Evolutionary conservation across 768 basidiomycete species (phyloP), one percentile per base, ranked within the genome.

Genomic region (Harrya chromipes): DNA sequence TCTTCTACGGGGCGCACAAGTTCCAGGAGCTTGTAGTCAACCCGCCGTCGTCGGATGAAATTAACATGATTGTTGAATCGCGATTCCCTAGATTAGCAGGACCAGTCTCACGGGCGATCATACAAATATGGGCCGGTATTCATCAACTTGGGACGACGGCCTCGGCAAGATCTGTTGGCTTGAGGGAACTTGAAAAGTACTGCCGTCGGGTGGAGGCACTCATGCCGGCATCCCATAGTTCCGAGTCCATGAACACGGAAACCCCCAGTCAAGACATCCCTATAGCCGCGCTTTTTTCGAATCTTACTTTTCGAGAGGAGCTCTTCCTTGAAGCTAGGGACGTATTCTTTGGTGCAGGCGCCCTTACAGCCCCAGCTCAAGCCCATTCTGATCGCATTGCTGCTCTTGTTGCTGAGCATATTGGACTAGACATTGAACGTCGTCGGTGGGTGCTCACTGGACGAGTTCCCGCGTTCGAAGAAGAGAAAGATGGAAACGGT

Each of bases 291-390:
- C 59, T 85, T 39, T 82, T 92, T 57, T 72, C 85, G 4, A 90
- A 92, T 61, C 82, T 86, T 4, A 69, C 78, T 0, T 63, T 94
- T 2, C 83, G 93, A 36, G 94, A 98, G 66, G 91, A 94, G 45
- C 82, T 97, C 26, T 94, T 85, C 59, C 73, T 91, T 36, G 90
- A 94, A 62, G 90, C 90, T 0, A 78, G 87, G 17, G 97, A 98
- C 64, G 81, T 95, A 20, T 97, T 99, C 71, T 91, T 97, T 56
- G 90, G 91, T 33, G 77, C 83, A 21, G 80, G 82, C 14, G 67
- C 73, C 5, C 73, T 77, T 42, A 84, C 82, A 2, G 54, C 75
- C 1, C 65, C 79, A 9, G 77, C 81, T 40, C 79, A 71, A 42
- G 67, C 72, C 5, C 79, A 83, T 54, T 53, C 71, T 14, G 73